A percentile compares a stretch with the other conserved stretches of the same genome.
These are phyloP conservation scores for Xeromyces bisporus DNA, from an alignment of 495 filamentous ascomycete species.

Conservation along the genomic window DNA sequence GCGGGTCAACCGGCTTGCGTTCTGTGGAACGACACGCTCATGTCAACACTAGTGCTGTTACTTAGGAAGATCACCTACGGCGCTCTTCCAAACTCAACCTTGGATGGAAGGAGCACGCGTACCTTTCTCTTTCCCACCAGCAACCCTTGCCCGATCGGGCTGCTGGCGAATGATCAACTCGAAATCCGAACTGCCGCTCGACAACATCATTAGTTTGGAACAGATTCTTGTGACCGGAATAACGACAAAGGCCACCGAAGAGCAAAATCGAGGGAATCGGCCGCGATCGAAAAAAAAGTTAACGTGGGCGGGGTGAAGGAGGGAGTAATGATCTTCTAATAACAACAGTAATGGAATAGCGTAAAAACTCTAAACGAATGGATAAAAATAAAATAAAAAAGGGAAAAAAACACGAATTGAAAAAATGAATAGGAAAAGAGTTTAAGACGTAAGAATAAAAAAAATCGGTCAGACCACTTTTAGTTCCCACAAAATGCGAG, in stretches of 20 bases:
- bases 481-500: constrained; percentile 1
- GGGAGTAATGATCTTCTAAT: no score
- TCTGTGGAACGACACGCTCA: constrained; percentile 31
- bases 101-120: constrained; percentile 6
- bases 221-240: no score
- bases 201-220: no score
- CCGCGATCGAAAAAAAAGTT: constrained; percentile 3
- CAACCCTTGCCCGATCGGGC: constrained; percentile 47
- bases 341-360: no score
- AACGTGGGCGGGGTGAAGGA: neutral
- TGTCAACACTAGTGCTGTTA: constrained; percentile 2
- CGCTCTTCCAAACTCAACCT: neutral
- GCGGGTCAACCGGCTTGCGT: constrained; percentile 88
- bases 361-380: neutral
- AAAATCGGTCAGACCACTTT: neutral
- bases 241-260: constrained; percentile 1
- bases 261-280: constrained; percentile 4
- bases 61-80: constrained; percentile 1
- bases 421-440: constrained; percentile 1
- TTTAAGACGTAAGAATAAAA: constrained; percentile 1
- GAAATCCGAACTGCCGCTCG: constrained; percentile 38
- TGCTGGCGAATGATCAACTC: constrained; percentile 50
- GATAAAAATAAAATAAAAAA: constrained; percentile 1
- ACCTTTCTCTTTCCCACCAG: constrained; percentile 60
- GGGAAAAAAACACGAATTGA: constrained; percentile 1